Evolutionary conservation across 345 rosid species (phyloP).

Genomic region (Euphorbia tirucalli): DNA sequence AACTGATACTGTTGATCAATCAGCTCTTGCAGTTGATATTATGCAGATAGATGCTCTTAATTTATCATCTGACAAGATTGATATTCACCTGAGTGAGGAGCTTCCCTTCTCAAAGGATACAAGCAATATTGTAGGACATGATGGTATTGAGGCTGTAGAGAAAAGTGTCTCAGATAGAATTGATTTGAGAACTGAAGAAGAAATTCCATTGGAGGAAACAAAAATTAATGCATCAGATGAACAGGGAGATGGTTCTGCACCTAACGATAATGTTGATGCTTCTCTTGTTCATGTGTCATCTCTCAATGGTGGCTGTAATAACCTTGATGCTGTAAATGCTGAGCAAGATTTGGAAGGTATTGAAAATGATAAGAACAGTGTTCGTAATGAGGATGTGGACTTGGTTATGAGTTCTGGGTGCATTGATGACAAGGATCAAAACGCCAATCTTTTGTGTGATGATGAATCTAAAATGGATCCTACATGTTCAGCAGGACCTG

Average conservation of each 20-base stretch:
- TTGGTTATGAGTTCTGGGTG: slow-evolving; percentile 30
- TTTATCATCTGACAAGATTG: background rate
- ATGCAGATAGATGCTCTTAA: background rate
- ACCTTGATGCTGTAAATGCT: slow-evolving; percentile 33
- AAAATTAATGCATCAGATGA: slow-evolving; percentile 34
- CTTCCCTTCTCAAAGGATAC: background rate
- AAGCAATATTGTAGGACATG: slow-evolving; percentile 6
- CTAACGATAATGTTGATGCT: slow-evolving; percentile 22
- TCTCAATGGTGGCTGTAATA: slow-evolving; percentile 32
- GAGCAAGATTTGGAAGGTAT: slow-evolving; percentile 35
- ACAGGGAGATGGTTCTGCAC: slow-evolving; percentile 27
- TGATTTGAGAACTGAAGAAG: slow-evolving; percentile 33
- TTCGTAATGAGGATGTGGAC: slow-evolving; percentile 30
- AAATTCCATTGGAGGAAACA: slow-evolving; percentile 37
- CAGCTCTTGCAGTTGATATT: background rate
- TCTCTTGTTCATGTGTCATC: slow-evolving; percentile 16
- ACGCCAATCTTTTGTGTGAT: slow-evolving; percentile 21
- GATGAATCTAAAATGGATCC: slow-evolving; percentile 35
- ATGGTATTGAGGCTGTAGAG: slow-evolving; percentile 25
- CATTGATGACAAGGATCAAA: slow-evolving; percentile 33
- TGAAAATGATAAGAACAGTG: slow-evolving; percentile 22
- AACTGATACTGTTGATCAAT: background rate
- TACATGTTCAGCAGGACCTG: slow-evolving; percentile 25
- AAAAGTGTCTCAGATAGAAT: slow-evolving; percentile 23
- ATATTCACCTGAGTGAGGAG: background rate